Percentiles rank a stretch among this genome's conserved stretches.
phyloP scores from a whole-genome alignment of 768 basidiomycete species.

The Hysterangium stoloniferum region DNA sequence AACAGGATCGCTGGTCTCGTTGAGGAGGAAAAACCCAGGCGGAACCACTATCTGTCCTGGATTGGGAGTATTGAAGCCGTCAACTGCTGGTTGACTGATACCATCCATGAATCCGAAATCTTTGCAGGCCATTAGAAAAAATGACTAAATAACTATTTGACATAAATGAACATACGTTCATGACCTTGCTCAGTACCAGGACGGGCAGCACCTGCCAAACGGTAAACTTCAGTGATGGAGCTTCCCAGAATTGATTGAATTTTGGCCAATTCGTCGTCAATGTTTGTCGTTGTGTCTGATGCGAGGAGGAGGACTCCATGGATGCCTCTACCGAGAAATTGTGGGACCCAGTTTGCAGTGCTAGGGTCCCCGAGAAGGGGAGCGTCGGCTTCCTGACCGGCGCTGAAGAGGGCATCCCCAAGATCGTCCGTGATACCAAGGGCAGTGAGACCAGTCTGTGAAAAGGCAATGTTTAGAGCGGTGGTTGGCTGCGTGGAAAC shows the following conservation, averaged over 20 bases:
- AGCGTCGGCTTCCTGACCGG: constrained; percentile 37
- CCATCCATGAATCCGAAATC: constrained; percentile 49
- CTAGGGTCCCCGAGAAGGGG: constrained; percentile 30
- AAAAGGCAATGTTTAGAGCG: constrained; percentile 48
- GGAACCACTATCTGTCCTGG: constrained; percentile 28
- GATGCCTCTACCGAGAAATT: constrained; percentile 33
- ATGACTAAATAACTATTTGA: not conserved
- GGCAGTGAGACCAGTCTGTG: constrained; percentile 37
- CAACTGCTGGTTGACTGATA: constrained; percentile 40
- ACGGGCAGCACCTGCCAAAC: constrained; percentile 27
- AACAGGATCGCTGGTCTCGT: constrained; percentile 33
- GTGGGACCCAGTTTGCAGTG: constrained; percentile 35
- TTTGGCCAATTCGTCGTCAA: constrained; percentile 21
- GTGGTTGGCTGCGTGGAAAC: constrained; percentile 8
- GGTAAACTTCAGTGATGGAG: constrained; percentile 14
- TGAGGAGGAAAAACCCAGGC: constrained; percentile 38
- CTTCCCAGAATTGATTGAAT: constrained; percentile 15
- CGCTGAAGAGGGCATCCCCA: constrained; percentile 29
- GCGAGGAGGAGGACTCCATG: constrained; percentile 38
- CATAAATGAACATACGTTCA: constrained; percentile 26
- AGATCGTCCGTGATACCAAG: constrained; percentile 17
- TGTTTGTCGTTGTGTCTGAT: constrained; percentile 18
- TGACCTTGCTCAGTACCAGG: constrained; percentile 30
- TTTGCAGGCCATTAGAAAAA: not conserved
- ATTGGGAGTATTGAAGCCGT: constrained; percentile 20